These are phyloP conservation scores for Penicillium sp. DNA, from an alignment of 2,329 filamentous ascomycete species.

Conservation along the genomic window DNA sequence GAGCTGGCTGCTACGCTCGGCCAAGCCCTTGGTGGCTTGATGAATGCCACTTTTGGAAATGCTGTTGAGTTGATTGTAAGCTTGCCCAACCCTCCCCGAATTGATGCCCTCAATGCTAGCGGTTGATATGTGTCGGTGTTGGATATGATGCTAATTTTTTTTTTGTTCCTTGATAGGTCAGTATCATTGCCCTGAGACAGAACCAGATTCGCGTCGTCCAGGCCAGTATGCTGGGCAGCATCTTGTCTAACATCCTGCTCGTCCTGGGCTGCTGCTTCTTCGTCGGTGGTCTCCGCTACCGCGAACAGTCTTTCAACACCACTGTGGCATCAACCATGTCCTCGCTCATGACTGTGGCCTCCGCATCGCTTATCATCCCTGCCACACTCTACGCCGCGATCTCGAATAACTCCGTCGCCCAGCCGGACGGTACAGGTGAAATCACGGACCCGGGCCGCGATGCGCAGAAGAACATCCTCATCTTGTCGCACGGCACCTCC, in stretches of 20 bases:
- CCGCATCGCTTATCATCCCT: constrained; percentile 76
- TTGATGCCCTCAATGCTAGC: neutral
- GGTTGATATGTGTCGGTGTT: neutral
- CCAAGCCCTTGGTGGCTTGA: constrained; percentile 61
- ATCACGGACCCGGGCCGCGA: constrained; percentile 21
- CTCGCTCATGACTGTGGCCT: constrained; percentile 72
- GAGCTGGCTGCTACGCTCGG: constrained; percentile 61
- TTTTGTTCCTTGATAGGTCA: constrained; percentile 60
- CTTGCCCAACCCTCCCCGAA: constrained; percentile 40
- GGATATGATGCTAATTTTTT: neutral
- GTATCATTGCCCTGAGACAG: constrained; percentile 82
- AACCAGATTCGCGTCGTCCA: constrained; percentile 95
- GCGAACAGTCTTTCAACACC: constrained; percentile 62
- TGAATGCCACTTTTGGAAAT: constrained; percentile 68
- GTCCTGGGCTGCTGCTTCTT: constrained; percentile 81
- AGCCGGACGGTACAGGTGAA: constrained; percentile 12
- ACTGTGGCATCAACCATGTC: constrained; percentile 55
- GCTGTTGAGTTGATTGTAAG: constrained; percentile 67
- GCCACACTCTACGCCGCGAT: constrained; percentile 71
- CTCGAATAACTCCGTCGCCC: constrained; percentile 34
- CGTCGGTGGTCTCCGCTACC: constrained; percentile 68
- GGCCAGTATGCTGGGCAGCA: constrained; percentile 93
- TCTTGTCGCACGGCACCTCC: constrained; percentile 72
- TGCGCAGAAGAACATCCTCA: constrained; percentile 57
- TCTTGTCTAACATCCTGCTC: constrained; percentile 89